Conservation (phyloP, 371 early-diverging fungal genomes). For the Synchytrium microbalum region DNA sequence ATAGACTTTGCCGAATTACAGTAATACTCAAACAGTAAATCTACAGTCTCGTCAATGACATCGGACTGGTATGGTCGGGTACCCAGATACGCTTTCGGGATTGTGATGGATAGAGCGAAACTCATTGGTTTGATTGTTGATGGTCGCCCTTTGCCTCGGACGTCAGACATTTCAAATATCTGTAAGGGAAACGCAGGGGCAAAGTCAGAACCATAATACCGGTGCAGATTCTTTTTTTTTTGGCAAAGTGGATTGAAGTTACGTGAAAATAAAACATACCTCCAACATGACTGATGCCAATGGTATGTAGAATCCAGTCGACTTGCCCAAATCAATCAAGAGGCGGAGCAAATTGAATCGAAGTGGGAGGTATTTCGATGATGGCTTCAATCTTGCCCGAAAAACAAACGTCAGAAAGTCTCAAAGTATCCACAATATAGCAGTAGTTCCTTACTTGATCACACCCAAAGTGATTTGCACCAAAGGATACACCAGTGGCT, state of each 20-base stretch:
- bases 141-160: constrained; percentile 44
- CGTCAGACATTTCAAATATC: constrained; percentile 33
- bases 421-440: neutral
- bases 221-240: neutral
- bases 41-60: constrained; percentile 63
- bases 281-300: constrained; percentile 74
- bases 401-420: neutral
- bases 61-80: constrained; percentile 74
- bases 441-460: constrained; percentile 30
- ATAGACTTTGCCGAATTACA: constrained; percentile 61
- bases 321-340: constrained; percentile 57
- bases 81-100: constrained; percentile 69
- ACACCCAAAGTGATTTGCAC: constrained; percentile 82
- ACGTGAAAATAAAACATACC: constrained; percentile 43
- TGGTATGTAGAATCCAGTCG: constrained; percentile 77
- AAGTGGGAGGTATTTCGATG: constrained; percentile 80
- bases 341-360: constrained; percentile 74
- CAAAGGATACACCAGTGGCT: constrained; percentile 81
- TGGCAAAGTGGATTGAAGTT: neutral
- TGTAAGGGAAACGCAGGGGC: neutral
- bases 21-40: constrained; percentile 62
- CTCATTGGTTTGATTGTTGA: constrained; percentile 73
- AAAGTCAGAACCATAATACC: neutral
- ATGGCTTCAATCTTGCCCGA: constrained; percentile 62
- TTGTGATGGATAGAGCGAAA: constrained; percentile 63